Evolutionary conservation across 768 basidiomycete species (phyloP).

Genomic region (Mycena indigotica): DNA sequence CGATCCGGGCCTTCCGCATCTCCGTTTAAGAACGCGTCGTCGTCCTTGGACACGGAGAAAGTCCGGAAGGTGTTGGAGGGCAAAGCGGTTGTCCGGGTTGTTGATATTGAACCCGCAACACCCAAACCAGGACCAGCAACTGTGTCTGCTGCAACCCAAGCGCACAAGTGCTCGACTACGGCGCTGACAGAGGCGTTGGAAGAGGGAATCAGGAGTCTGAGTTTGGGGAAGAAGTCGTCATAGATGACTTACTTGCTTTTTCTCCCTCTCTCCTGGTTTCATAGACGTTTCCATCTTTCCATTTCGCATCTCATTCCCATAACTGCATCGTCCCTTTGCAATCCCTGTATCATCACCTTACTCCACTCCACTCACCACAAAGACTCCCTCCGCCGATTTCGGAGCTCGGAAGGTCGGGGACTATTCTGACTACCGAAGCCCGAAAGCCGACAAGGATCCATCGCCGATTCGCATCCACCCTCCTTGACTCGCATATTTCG

Average conservation of each 20-base stretch:
- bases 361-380: no score
- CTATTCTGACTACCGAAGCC: no score
- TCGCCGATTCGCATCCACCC: no score
- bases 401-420: no score
- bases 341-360: no score
- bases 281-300: no score
- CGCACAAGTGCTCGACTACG: slow-evolving; percentile 2
- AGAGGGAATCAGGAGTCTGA: slow-evolving; percentile 71
- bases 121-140: background rate
- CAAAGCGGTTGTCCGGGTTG: slow-evolving; percentile 75
- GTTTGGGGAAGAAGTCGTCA: slow-evolving; percentile 54
- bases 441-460: no score
- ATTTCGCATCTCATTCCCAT: no score
- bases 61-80: slow-evolving; percentile 81
- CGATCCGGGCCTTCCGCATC: no score
- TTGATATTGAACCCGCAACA: slow-evolving; percentile 61
- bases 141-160: slow-evolving; percentile 14
- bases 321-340: no score
- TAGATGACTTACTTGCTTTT: background rate
- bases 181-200: slow-evolving; percentile 50
- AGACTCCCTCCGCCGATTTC: no score
- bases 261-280: background rate
- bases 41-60: slow-evolving; percentile 72
- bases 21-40: slow-evolving; percentile 26
- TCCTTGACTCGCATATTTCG: no score